Conservation (phyloP, 192 early-diverging fungal species). For the Coemansia sp. region DNA sequence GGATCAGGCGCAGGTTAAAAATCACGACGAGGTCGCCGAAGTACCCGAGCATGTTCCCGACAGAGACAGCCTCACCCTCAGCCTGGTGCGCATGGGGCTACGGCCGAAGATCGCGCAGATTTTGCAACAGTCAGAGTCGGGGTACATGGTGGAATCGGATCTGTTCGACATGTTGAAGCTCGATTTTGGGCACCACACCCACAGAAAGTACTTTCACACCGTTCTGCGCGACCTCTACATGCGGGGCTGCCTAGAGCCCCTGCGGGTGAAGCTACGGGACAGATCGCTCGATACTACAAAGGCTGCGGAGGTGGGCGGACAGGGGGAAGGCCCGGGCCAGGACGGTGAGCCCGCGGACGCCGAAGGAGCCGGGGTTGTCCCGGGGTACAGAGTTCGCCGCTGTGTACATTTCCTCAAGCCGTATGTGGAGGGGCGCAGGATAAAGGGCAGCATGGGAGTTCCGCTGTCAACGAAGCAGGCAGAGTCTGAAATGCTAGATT, state of each 20-base stretch:
- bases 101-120: conserved; percentile 13
- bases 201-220: conserved; percentile 31
- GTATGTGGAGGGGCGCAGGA: conserved; percentile 5
- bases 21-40: background rate
- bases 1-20: background rate
- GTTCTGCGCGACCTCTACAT: conserved; percentile 8
- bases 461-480: conserved; percentile 11
- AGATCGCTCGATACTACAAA: no score
- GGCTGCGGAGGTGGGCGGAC: no score
- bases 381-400: conserved; percentile 29
- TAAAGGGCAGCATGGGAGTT: conserved; percentile 18
- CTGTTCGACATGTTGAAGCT: conserved; percentile 22
- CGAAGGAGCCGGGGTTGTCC: no score
- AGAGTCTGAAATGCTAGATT: no score
- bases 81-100: conserved; percentile 6
- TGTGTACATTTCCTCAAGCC: conserved; percentile 40
- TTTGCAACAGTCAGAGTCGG: conserved; percentile 5
- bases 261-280: conserved; percentile 21
- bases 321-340: no score
- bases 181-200: conserved; percentile 10
- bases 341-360: no score
- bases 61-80: background rate
- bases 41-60: background rate
- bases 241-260: conserved; percentile 11
- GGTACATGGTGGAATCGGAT: conserved; percentile 35